These are phyloP conservation scores for Xylaria sp. DNA, from an alignment of 2,329 filamentous ascomycete genomes.

Conservation along the genomic window DNA sequence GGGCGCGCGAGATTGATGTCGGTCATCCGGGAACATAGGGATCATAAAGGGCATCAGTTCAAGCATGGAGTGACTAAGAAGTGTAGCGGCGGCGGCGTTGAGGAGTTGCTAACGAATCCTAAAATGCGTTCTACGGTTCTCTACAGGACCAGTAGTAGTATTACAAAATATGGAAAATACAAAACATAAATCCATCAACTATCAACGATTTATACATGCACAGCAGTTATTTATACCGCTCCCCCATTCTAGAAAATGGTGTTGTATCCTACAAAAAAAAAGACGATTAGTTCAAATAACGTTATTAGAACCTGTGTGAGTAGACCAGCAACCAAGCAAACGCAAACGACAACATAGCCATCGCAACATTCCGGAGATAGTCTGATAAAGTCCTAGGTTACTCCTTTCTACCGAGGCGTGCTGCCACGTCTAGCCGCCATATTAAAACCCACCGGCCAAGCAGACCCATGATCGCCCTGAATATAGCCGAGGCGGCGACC, in stretches of 20 bases:
- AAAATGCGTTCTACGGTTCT: neutral
- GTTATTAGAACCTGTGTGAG: neutral
- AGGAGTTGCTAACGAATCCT: neutral
- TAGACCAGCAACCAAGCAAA: neutral
- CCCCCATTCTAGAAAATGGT: neutral
- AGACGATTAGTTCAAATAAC: neutral
- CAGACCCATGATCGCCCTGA: conserved; percentile 18
- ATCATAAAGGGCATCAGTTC: neutral
- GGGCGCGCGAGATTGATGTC: conserved; percentile 27
- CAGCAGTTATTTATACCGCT: neutral
- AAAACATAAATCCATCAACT: neutral
- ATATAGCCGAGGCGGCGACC: conserved; percentile 27
- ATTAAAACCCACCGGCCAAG: conserved; percentile 21
- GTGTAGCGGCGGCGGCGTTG: conserved; percentile 6
- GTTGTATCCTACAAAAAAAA: neutral
- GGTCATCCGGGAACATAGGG: neutral
- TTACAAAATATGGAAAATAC: neutral
- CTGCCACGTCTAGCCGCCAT: conserved; percentile 1
- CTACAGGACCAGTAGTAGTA: neutral
- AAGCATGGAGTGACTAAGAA: neutral
- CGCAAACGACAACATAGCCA: neutral
- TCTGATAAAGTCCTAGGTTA: neutral
- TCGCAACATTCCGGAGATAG: neutral
- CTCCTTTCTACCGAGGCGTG: conserved; percentile 8
- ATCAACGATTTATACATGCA: neutral